phyloP scores from a whole-genome alignment of 768 basidiomycete species.

The Suillus lakei region DNA sequence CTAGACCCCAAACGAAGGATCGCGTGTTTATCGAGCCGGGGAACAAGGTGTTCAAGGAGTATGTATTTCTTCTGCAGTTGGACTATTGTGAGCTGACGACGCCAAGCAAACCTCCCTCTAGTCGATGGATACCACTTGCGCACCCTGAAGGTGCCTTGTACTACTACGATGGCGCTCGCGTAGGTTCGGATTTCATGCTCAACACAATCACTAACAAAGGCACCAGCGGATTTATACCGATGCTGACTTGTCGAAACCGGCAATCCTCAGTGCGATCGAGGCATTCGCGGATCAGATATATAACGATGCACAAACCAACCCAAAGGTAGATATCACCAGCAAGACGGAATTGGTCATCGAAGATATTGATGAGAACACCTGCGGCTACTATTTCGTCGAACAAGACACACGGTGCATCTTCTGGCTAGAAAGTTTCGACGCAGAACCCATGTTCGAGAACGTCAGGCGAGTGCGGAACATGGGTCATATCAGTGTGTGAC shows the following conservation, averaged over 20 bases:
- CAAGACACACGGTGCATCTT: constrained; percentile 48
- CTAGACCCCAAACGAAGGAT: not conserved
- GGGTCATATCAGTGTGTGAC: constrained; percentile 45
- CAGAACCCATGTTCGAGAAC: constrained; percentile 36
- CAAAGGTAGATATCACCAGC: constrained; percentile 29
- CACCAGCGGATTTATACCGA: constrained; percentile 53
- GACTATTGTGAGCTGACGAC: not conserved
- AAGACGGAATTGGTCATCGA: constrained; percentile 41
- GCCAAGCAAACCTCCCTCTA: constrained; percentile 5
- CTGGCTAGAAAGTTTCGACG: constrained; percentile 47
- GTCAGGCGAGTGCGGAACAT: constrained; percentile 42
- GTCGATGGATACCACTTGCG: constrained; percentile 45
- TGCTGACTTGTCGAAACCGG: constrained; percentile 45
- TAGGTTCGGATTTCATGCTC: constrained; percentile 16
- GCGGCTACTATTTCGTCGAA: constrained; percentile 51
- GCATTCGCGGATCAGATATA: constrained; percentile 21
- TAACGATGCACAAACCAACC: constrained; percentile 23
- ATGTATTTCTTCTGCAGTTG: not conserved
- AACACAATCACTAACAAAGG: not conserved
- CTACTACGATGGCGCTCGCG: constrained; percentile 48
- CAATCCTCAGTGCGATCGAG: constrained; percentile 32
- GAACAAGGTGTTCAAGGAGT: constrained; percentile 10
- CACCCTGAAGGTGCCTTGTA: constrained; percentile 64
- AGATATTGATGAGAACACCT: constrained; percentile 20
- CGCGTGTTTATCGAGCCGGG: constrained; percentile 3